Percentiles rank a stretch among this genome's conserved stretches.
Conservation (phyloP, 2,329 filamentous ascomycete genomes). For the Akanthomyces dipterigenus region DNA sequence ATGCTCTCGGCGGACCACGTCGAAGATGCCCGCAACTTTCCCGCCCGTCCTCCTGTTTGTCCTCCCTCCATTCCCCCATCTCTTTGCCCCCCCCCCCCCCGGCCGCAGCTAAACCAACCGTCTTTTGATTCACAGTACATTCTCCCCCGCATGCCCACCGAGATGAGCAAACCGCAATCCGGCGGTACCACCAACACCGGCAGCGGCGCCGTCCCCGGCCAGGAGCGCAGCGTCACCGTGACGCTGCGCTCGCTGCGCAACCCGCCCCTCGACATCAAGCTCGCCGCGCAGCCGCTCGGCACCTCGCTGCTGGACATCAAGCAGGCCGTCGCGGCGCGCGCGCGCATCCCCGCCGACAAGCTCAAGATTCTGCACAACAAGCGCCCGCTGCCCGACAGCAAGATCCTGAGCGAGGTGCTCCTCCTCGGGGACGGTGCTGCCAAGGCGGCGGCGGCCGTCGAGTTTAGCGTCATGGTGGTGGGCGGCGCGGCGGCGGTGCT, state of each 20-base stretch:
- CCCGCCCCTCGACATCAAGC: slow-evolving; percentile 59
- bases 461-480: slow-evolving; percentile 85
- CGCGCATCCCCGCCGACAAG: slow-evolving; percentile 63
- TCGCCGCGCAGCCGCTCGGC: slow-evolving; percentile 55
- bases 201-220: slow-evolving; percentile 41
- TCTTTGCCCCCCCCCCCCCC: too few species aligned
- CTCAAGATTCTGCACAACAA: slow-evolving; percentile 82
- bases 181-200: slow-evolving; percentile 7
- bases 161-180: slow-evolving; percentile 41
- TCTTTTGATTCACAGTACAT: too few species aligned
- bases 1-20: too few species aligned
- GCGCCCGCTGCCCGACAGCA: slow-evolving; percentile 74
- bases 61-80: too few species aligned
- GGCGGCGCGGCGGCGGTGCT: slow-evolving; percentile 52
- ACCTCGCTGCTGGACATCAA: slow-evolving; percentile 79
- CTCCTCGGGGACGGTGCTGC: slow-evolving; percentile 50
- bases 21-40: too few species aligned
- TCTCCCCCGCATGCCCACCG: slow-evolving; percentile 59
- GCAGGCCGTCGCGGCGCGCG: slow-evolving; percentile 55
- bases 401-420: slow-evolving; percentile 68
- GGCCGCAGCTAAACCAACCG: too few species aligned
- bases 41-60: not conserved
- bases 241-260: slow-evolving; percentile 72
- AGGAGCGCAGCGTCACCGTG: slow-evolving; percentile 49
- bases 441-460: slow-evolving; percentile 41